Evolutionary conservation across 148 eudicot species (phyloP).

Genomic region (Rhododendron ferrugineum): DNA sequence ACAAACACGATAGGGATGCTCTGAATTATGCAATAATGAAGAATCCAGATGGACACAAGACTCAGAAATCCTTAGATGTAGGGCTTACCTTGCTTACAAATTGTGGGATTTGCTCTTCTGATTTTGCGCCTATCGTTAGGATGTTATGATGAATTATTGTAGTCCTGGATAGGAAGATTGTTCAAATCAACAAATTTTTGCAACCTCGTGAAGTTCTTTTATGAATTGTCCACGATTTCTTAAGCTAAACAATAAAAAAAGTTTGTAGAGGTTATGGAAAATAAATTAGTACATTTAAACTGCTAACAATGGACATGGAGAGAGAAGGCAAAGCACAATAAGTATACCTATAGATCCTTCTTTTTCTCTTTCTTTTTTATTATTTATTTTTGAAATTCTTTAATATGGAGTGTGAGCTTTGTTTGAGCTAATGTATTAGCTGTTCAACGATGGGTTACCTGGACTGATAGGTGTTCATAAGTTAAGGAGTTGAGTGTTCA

Average conservation of each 20-base stretch:
- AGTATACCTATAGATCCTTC: not conserved
- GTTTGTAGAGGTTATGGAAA: not conserved
- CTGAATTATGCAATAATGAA: not conserved
- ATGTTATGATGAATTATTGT: not conserved
- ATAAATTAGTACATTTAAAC: not conserved
- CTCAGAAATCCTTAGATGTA: not conserved
- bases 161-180: not conserved
- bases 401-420: not conserved
- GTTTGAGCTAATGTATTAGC: not conserved
- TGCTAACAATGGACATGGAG: not conserved
- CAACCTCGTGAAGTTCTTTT: not conserved
- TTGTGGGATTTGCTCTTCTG: not conserved
- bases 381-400: too few relatives aligned
- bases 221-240: not conserved
- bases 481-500: not conserved
- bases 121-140: not conserved
- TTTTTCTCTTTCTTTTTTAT: not conserved
- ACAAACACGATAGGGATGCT: not conserved
- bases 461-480: not conserved
- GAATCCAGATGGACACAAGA: not conserved
- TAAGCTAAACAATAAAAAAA: not conserved
- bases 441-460: not conserved
- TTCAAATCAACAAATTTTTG: not conserved
- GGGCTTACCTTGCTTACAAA: not conserved
- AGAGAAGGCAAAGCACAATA: not conserved